A percentile compares a stretch with the other conserved stretches of the same genome.
These are phyloP conservation scores for Fusarium nygamai DNA, from an alignment of 2,329 filamentous ascomycete genomes.

Conservation along the genomic window DNA sequence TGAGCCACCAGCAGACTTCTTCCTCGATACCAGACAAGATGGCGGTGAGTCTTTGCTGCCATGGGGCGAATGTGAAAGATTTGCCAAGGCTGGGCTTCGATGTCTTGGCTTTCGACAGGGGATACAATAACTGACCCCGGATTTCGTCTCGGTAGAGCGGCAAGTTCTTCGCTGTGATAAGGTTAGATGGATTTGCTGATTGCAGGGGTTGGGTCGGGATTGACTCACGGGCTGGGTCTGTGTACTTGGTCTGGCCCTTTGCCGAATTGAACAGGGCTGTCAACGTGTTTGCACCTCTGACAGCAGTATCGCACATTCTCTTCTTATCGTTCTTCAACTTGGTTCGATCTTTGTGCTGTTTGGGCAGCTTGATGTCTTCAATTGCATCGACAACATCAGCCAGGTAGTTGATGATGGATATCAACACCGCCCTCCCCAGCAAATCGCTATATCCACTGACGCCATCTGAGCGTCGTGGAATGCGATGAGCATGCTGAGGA, in stretches of 20 bases:
- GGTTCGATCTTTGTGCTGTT: slow-evolving; percentile 15
- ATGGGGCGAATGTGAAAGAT: slow-evolving; percentile 23
- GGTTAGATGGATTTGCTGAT: not conserved
- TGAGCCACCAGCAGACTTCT: slow-evolving; percentile 30
- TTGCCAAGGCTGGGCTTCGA: slow-evolving; percentile 2
- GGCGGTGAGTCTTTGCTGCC: slow-evolving; percentile 19
- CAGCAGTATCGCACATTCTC: slow-evolving; percentile 22
- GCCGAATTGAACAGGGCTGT: slow-evolving; percentile 28
- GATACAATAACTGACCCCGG: slow-evolving; percentile 19
- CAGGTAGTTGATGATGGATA: slow-evolving; percentile 32
- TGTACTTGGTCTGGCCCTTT: slow-evolving; percentile 29
- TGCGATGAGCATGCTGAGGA: slow-evolving; percentile 26
- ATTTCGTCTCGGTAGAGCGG: slow-evolving; percentile 29
- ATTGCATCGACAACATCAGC: slow-evolving; percentile 30
- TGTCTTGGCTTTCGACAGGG: slow-evolving; percentile 25
- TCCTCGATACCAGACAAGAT: slow-evolving; percentile 19
- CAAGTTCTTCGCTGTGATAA: slow-evolving; percentile 24
- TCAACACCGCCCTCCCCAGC: slow-evolving; percentile 30
- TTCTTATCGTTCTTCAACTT: slow-evolving; percentile 27
- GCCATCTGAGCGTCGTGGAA: slow-evolving; percentile 23
- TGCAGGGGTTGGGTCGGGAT: not conserved
- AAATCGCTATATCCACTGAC: slow-evolving; percentile 22
- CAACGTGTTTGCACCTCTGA: slow-evolving; percentile 26
- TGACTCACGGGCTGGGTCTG: slow-evolving; percentile 22
- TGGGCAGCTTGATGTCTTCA: slow-evolving; percentile 29